Base-by-base conservation (phyloP, 2,329 filamentous ascomycete species). In the Helicocarpus griseus region DNA sequence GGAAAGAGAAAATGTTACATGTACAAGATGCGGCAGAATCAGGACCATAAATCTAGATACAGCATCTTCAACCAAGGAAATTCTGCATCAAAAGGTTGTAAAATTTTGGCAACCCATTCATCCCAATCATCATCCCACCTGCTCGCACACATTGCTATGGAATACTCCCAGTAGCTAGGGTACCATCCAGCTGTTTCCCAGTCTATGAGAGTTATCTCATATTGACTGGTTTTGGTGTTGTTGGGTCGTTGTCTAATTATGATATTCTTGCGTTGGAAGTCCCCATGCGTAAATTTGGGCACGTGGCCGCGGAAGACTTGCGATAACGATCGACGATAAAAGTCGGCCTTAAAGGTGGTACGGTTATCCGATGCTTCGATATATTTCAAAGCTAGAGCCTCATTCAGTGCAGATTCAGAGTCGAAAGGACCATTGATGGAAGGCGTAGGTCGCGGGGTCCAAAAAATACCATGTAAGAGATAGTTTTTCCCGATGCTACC, bases 101-200 rank as follows among this genome's bases (percentile, higher is more conserved):
- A 39, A 26, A 61, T 61, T 43, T 58, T 56, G 14, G 60, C 59
- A 40, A 69, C 51, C 61, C 61, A 68, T 45, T 56, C 38, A 53
- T 54, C 54, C 65, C 64, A 69, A 52, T 69, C 63, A 61, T 67
- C 64, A 46, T 61, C 56, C 62, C 64, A 69, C 53, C 54, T 46
- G 47, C 60, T 63, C 39, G 57, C 58, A 57, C 61, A 64, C 51
- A 66, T 56, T 39, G 69, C 63, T 52, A 60, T 54, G 29, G 63
- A 61, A 53, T 68, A 71, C 53, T 71, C 67, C 65, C 65, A 70
- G 54, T 69, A 71, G 29, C 51, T 61, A 22, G 67, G 68, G 55
- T 67, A 68, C 67, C 65, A 71, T 29, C 67, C 66, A 40, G 68
- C 53, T 41, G 57, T 64, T 48, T 70, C 68, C 68, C 67, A 71